Base-by-base conservation (phyloP, 306 rosid species). In the Dicorynia guianensis region DNA sequence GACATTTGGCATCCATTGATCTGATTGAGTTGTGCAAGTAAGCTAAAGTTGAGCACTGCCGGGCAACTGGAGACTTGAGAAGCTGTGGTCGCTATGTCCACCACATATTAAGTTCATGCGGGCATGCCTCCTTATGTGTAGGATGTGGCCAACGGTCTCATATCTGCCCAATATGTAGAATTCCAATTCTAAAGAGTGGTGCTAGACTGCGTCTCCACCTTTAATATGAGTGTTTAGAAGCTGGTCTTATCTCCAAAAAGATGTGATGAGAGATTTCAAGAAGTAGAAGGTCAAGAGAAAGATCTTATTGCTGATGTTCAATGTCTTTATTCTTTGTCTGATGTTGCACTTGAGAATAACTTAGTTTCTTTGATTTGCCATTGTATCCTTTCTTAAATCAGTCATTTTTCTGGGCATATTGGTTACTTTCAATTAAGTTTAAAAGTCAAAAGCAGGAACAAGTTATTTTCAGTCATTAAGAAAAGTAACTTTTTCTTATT, bases 261-360 rank as follows among this genome's bases (percentile, higher is more conserved):
- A 78, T 70, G 78, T 30, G 96, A 96, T n/a, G 95, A 89, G 80
- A 89, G 87, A 72, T 83, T 87, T 90, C 86, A 86, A 72, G 97
- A 89, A 77, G 76, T 82, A 44, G 98, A 95, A 68, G 96, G 87
- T 46, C 91, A 86, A 79, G 98, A 84, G 80, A 85, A 86, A 69
- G 88, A 81, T 43, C 80, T 85, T 71, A 82, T 93, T 73, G 85
- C 86, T 65, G 97, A 95, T 79, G 99, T 95, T 46, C 88, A 87
- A 36, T 93, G 88, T 39, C 97, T 96, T 43, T 96, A 93, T 78
- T 87, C 96, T 52, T 74, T 96, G 63, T 93, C 93, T 82, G 98
- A 96, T n/a, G 91, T 96, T 1, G 97, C 99, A n/a, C 83, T 96
- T 81, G 99, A 90, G 87, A 96, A 96, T 88, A 96, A 86, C 87